Conservation (phyloP, 2,329 filamentous ascomycete genomes). For the Ophiostoma triangulosporum region DNA sequence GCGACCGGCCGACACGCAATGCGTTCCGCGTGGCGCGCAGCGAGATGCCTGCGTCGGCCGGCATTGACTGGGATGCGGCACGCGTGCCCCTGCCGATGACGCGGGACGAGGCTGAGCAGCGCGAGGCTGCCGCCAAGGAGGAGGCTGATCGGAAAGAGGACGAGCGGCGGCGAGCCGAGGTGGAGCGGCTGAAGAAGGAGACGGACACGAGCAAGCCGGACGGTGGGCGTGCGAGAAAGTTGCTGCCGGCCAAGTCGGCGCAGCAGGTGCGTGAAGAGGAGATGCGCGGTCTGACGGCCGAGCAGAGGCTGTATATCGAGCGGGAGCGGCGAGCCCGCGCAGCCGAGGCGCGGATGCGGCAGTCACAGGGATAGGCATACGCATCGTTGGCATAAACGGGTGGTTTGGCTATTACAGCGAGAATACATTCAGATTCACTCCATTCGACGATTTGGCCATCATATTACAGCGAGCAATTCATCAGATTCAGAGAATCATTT, state of each 20-base stretch:
- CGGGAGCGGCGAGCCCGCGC: slow-evolving; percentile 81
- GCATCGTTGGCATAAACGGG: no score
- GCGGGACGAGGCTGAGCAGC: slow-evolving; percentile 55
- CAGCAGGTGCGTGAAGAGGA: slow-evolving; percentile 77
- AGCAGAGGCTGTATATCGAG: slow-evolving; percentile 74
- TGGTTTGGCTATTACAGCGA: no score
- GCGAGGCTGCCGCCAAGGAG: slow-evolving; percentile 55
- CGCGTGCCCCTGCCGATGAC: slow-evolving; percentile 59
- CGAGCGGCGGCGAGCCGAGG: slow-evolving; percentile 58
- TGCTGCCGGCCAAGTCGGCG: slow-evolving; percentile 43
- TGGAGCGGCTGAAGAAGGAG: slow-evolving; percentile 56
- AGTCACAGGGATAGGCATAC: not conserved
- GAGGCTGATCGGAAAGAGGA: slow-evolving; percentile 56
- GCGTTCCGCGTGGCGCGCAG: slow-evolving; percentile 80
- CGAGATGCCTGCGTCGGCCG: slow-evolving; percentile 53
- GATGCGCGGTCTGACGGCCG: slow-evolving; percentile 68
- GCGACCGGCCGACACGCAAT: slow-evolving; percentile 74
- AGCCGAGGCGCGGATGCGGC: slow-evolving; percentile 73
- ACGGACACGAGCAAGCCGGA: slow-evolving; percentile 25
- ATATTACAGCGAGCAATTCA: no score
- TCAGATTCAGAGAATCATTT: no score
- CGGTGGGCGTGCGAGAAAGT: not conserved
- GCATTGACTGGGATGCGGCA: slow-evolving; percentile 55
- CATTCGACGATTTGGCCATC: no score
- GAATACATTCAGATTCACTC: no score